A percentile compares a stretch with the other conserved stretches of the same genome.
phyloP scores from a whole-genome alignment of 176 grass and related monocot species.

The Hsuehochloa calcarea region DNA sequence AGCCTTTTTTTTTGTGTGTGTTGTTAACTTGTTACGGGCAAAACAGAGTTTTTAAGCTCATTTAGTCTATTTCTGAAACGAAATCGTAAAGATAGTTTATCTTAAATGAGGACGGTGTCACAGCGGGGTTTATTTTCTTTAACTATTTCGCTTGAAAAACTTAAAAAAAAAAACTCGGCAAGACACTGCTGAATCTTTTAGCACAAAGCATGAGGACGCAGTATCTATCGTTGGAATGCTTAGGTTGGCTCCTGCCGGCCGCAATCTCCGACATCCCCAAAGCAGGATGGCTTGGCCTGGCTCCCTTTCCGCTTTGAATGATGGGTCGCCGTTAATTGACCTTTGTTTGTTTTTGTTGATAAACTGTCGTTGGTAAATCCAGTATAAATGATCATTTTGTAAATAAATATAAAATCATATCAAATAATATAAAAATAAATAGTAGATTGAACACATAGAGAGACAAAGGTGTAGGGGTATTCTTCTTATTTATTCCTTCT shows the following conservation, averaged over 20 bases:
- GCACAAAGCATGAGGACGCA: neutral
- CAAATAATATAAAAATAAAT: too few relatives aligned
- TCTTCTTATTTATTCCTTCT: too few relatives aligned
- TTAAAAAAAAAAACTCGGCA: neutral
- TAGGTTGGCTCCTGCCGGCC: neutral
- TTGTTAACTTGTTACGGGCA: neutral
- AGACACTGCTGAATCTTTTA: neutral
- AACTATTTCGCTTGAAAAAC: too few relatives aligned
- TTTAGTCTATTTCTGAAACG: too few relatives aligned
- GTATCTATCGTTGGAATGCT: neutral
- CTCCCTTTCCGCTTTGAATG: neutral
- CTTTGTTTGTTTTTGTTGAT: neutral
- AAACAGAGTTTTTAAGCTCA: neutral
- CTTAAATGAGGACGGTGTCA: too few relatives aligned
- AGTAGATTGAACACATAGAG: too few relatives aligned
- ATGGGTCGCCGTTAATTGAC: neutral
- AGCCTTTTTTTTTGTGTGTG: neutral
- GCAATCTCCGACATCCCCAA: neutral
- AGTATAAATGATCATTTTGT: too few relatives aligned
- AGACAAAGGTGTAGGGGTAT: too few relatives aligned
- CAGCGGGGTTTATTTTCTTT: too few relatives aligned
- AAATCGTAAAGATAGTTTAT: too few relatives aligned
- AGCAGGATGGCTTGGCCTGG: neutral
- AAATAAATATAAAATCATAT: too few relatives aligned
- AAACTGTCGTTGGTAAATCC: too few relatives aligned